These are phyloP conservation scores for Colletotrichum scovillei DNA, from an alignment of 2,329 filamentous ascomycete genomes.

Conservation along the genomic window DNA sequence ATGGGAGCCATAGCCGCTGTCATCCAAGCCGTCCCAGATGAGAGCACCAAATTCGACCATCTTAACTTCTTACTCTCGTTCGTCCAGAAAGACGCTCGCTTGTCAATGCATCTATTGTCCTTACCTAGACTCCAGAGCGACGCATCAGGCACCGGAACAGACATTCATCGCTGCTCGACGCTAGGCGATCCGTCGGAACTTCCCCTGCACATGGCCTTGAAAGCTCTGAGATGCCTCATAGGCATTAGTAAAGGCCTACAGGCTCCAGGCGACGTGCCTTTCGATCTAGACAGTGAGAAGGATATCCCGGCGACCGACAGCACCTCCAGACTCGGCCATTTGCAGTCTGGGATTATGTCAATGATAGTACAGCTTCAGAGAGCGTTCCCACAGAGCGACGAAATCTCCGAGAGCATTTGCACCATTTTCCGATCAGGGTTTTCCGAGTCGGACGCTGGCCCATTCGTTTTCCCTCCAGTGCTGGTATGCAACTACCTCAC, in stretches of 20 bases:
- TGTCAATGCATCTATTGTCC: slow-evolving; percentile 42
- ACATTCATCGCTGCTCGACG: slow-evolving; percentile 24
- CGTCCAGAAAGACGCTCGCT: slow-evolving; percentile 66
- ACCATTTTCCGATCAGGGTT: slow-evolving; percentile 79
- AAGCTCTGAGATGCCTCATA: slow-evolving; percentile 74
- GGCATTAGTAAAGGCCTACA: slow-evolving; percentile 80
- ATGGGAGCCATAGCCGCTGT: slow-evolving; percentile 80
- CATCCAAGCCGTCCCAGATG: slow-evolving; percentile 72
- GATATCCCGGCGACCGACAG: slow-evolving; percentile 18
- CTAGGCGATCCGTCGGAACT: slow-evolving; percentile 48
- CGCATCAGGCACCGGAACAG: not conserved
- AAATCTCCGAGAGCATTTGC: slow-evolving; percentile 79
- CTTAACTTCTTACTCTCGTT: slow-evolving; percentile 69
- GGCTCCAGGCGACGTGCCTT: slow-evolving; percentile 71
- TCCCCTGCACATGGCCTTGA: slow-evolving; percentile 60
- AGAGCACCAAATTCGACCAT: slow-evolving; percentile 46
- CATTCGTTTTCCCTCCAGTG: slow-evolving; percentile 78
- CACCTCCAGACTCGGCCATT: slow-evolving; percentile 41
- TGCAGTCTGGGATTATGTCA: slow-evolving; percentile 60
- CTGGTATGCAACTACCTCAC: slow-evolving; percentile 76
- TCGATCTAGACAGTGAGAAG: slow-evolving; percentile 72
- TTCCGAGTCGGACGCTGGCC: slow-evolving; percentile 77
- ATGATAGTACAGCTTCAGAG: slow-evolving; percentile 60
- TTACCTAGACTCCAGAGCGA: slow-evolving; percentile 40
- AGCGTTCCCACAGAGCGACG: slow-evolving; percentile 69